A percentile compares a stretch with the other conserved stretches of the same genome.
Conservation (phyloP, 208 protist genomes). For the Acanthamoeba divionensis region DNA sequence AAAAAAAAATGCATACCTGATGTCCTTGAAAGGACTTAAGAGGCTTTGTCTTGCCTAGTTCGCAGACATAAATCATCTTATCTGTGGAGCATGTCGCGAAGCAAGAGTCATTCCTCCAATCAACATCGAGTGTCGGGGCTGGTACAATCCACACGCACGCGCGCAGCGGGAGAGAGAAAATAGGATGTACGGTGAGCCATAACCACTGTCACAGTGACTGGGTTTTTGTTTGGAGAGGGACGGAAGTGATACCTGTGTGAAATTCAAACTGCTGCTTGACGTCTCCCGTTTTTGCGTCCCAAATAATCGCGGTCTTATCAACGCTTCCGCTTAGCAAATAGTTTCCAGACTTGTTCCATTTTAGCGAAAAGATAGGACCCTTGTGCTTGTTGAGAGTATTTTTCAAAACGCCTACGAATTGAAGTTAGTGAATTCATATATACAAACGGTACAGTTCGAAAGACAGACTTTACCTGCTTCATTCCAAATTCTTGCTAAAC, state of each 20-base stretch:
- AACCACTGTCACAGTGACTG: background rate
- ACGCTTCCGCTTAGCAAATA: conserved; percentile 80
- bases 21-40: conserved; percentile 71
- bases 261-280: conserved; percentile 77
- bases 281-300: conserved; percentile 76
- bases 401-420: background rate
- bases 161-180: background rate
- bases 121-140: conserved; percentile 86
- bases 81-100: conserved; percentile 88
- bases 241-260: conserved; percentile 59
- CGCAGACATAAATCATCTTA: conserved; percentile 80
- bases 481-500: conserved; percentile 79
- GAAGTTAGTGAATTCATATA: background rate
- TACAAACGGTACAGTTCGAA: background rate
- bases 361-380: conserved; percentile 85
- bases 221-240: background rate
- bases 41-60: conserved; percentile 69
- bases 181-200: background rate
- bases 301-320: conserved; percentile 85
- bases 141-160: background rate
- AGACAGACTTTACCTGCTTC: background rate
- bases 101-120: conserved; percentile 82
- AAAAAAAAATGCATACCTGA: conserved; percentile 51
- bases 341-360: conserved; percentile 83
- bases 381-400: conserved; percentile 69